A percentile compares a stretch with the other conserved stretches of the same genome.
Conservation (phyloP, 352 stramenopile species). For the Thraustotheca clavata region DNA sequence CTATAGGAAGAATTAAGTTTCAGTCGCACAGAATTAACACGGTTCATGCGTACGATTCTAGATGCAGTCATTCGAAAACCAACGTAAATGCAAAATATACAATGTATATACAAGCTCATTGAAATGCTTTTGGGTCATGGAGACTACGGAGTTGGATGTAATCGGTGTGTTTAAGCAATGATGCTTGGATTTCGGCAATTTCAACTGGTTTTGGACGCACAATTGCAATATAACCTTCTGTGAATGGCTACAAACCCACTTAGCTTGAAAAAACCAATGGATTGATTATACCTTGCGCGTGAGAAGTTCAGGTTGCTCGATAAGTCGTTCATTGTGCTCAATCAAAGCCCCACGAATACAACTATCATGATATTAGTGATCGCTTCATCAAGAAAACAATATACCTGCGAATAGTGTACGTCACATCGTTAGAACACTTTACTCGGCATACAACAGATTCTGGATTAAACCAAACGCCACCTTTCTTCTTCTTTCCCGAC, state of each 20-base stretch:
- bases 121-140: neutral
- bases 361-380: constrained; percentile 22
- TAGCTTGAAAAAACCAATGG: neutral
- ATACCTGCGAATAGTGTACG: constrained; percentile 52
- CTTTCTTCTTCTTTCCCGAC: constrained; percentile 84
- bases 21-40: constrained; percentile 67
- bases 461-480: constrained; percentile 59
- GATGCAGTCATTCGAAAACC: constrained; percentile 77
- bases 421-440: constrained; percentile 47
- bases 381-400: neutral
- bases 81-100: constrained; percentile 26
- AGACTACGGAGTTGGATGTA: constrained; percentile 51
- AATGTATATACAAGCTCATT: neutral
- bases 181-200: constrained; percentile 72
- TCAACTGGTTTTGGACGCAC: constrained; percentile 75
- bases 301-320: constrained; percentile 47
- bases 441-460: constrained; percentile 58
- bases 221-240: constrained; percentile 72
- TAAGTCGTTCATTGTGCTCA: constrained; percentile 65
- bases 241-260: constrained; percentile 41
- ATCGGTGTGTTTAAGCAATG: constrained; percentile 66
- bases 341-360: constrained; percentile 75
- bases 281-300: constrained; percentile 31
- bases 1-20: constrained; percentile 71
- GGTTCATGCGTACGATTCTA: constrained; percentile 74